Conservation (phyloP, 768 basidiomycete genomes). For the Russula foetens region DNA sequence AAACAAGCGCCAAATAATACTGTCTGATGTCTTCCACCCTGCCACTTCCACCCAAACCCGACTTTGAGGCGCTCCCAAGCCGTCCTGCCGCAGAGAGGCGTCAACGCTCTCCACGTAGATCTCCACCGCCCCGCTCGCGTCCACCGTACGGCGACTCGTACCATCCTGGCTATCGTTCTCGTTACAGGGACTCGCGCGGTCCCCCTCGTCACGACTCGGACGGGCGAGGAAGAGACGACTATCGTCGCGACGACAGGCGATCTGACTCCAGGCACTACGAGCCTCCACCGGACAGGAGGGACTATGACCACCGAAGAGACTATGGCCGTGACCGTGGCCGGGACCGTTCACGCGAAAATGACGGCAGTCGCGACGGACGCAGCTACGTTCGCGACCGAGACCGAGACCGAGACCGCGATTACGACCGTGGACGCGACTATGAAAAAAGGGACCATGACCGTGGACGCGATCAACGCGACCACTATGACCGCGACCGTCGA, state of each 20-base stretch:
- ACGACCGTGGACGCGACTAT: constrained; percentile 9
- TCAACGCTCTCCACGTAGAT: constrained; percentile 20
- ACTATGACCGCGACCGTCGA: constrained; percentile 9
- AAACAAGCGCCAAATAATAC: constrained; percentile 22
- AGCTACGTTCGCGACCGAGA: constrained; percentile 2
- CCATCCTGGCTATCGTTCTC: constrained; percentile 4
- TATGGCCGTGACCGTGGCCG: constrained; percentile 5
- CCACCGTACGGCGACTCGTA: constrained; percentile 15
- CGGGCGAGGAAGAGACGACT: constrained; percentile 8
- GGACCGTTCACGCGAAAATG: constrained; percentile 10
- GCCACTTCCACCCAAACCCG: constrained; percentile 30
- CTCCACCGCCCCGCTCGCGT: constrained; percentile 9
- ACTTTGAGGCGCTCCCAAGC: constrained; percentile 23
- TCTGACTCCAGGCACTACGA: constrained; percentile 10
- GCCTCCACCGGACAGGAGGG: constrained; percentile 12
- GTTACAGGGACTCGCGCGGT: constrained; percentile 8
- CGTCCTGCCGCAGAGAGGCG: constrained; percentile 23
- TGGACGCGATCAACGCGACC: constrained; percentile 6
- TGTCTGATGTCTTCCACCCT: constrained; percentile 24
- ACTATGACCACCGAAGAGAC: constrained; percentile 10
- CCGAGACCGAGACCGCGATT: constrained; percentile 3
- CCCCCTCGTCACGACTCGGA: constrained; percentile 11
- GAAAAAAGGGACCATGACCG: constrained; percentile 14
- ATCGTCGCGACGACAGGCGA: constrained; percentile 14
- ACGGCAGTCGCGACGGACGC: constrained; percentile 8